Base-by-base conservation (phyloP, 2,329 filamentous ascomycete species). In the Leptographium procerum region DNA sequence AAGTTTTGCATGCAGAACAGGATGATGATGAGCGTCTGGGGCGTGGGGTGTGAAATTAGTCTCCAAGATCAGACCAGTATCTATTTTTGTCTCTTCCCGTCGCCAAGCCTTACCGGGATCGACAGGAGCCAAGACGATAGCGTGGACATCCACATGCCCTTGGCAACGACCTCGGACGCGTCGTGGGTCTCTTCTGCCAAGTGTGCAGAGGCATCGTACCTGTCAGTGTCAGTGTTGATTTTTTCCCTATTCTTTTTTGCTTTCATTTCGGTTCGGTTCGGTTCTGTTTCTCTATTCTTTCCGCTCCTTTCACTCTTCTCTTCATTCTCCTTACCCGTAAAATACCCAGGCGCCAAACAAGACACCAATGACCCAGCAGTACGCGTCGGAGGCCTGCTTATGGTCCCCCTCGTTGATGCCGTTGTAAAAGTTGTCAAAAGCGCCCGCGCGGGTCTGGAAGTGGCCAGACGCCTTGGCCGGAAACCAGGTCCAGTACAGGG, bases 1-100 rank as follows among this genome's bases (percentile, higher is more conserved):
- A 74, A 72, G 59, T 73, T 69, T 62, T 72, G 71, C 55, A 73
- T 68, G 62, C 70, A 73, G 64, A 72, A 72, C 3, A 74, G 65
- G n/a, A 73, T 65, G 13, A 73, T 63, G 48, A 72, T 68, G 9
- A 74, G 64, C 1, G 69, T 72, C 47, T 64, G 26, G 3, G 11
- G 22, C 4, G 24, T 24, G 2, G n/a, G 50, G 3, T n/a, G 50
- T 33, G 5, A 31, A 14, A 26, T 8, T 7, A 5, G 5, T 50
- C 28, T 24, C 28, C 43, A 22, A 26, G 45, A 7, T 16, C 13
- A 2, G 9, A 4, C 13, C 36, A 19, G 13, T 19, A 10, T 5
- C 31, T 10, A 33, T 33, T 10, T 5, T 33, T 10, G 10, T 33
- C 31, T 6, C 6, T 19, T n/a, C n/a, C n/a, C n/a, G n/a, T n/a